phyloP scores from a whole-genome alignment of 768 basidiomycete species.

The Russula emetica region DNA sequence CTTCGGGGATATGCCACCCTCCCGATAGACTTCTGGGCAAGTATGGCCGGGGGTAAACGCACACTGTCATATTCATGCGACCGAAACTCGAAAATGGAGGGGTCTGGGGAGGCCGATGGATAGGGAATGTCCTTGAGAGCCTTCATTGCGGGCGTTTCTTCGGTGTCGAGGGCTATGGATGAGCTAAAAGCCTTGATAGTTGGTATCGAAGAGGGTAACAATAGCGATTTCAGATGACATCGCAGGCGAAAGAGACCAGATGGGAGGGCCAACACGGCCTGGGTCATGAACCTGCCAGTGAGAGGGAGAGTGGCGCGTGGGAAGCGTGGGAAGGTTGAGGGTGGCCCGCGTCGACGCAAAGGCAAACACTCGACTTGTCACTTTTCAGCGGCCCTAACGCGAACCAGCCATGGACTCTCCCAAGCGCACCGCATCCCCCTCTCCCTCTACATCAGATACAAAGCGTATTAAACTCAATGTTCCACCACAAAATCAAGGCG shows the following conservation, averaged over 20 bases:
- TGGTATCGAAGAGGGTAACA: neutral
- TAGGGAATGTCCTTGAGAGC: constrained; percentile 38
- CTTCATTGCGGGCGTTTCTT: constrained; percentile 37
- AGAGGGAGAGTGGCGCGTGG: constrained; percentile 12
- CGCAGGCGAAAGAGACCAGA: constrained; percentile 17
- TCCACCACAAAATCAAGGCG: constrained; percentile 51
- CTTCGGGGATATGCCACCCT: neutral
- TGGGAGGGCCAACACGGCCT: constrained; percentile 8
- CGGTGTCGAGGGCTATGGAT: constrained; percentile 19
- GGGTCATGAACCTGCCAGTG: too few relatives aligned
- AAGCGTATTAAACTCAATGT: constrained; percentile 38
- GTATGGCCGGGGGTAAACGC: neutral
- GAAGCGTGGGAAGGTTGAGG: constrained; percentile 11
- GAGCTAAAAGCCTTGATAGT: constrained; percentile 29
- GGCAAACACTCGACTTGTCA: constrained; percentile 7
- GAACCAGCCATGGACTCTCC: constrained; percentile 33
- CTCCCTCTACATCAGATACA: constrained; percentile 34
- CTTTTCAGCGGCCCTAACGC: neutral
- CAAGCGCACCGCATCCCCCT: constrained; percentile 38
- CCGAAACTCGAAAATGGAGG: constrained; percentile 38
- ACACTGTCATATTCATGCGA: constrained; percentile 34
- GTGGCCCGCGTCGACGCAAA: neutral
- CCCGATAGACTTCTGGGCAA: neutral
- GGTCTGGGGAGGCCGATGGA: constrained; percentile 34
- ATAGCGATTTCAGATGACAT: constrained; percentile 3